Evolutionary conservation across 148 eudicot genomes (phyloP).

Genomic region (Diospyros lotus): DNA sequence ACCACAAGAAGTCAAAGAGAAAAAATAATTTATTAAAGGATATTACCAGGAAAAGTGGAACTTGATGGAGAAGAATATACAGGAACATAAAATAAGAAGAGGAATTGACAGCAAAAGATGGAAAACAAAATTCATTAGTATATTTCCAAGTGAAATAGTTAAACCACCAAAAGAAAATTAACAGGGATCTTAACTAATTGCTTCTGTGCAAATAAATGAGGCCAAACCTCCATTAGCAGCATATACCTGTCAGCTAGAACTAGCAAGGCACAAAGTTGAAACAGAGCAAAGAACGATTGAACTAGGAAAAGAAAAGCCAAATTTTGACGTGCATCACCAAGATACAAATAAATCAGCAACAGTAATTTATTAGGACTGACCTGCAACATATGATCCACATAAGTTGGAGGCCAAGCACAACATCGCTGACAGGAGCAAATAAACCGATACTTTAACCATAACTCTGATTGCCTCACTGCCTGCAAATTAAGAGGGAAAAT

Average conservation of each 20-base stretch:
- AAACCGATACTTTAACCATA: conserved; percentile 56
- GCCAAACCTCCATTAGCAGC: no score
- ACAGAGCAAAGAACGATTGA: neutral
- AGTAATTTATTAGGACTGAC: conserved; percentile 22
- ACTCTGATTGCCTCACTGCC: conserved; percentile 55
- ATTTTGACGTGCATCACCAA: neutral
- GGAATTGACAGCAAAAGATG: neutral
- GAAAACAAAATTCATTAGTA: neutral
- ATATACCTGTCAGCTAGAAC: no score
- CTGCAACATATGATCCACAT: conserved; percentile 46
- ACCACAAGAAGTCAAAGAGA: neutral
- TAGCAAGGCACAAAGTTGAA: neutral
- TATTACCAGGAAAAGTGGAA: neutral
- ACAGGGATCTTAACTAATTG: neutral
- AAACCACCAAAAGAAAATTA: neutral
- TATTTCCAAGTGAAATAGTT: neutral
- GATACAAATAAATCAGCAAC: neutral
- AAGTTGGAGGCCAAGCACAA: conserved; percentile 31
- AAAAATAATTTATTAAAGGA: neutral
- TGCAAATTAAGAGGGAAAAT: conserved; percentile 13
- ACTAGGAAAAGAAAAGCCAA: neutral
- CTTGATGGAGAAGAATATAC: no score
- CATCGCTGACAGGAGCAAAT: conserved; percentile 58
- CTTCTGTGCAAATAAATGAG: neutral
- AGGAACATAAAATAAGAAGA: no score